Conservation (phyloP, 2,329 filamentous ascomycete species). For the Thielaviopsis ethacetica region DNA sequence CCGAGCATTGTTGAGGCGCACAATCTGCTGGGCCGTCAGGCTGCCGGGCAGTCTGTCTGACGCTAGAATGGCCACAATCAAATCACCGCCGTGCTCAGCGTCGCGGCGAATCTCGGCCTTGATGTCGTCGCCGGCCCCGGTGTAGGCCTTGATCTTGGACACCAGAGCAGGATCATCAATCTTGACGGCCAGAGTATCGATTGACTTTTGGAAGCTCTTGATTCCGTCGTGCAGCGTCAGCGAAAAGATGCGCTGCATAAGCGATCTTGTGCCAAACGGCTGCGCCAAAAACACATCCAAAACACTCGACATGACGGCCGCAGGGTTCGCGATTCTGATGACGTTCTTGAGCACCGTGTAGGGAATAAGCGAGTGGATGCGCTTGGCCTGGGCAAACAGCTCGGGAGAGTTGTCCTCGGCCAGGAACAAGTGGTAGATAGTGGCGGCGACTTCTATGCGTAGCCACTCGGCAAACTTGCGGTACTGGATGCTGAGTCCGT, state of each 20-base stretch:
- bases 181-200: constrained; percentile 60
- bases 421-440: constrained; percentile 90
- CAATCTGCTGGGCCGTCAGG: constrained; percentile 59
- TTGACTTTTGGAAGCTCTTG: constrained; percentile 66
- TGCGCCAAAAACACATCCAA: constrained; percentile 92
- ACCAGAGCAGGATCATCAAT: constrained; percentile 69
- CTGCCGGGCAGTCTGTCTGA: constrained; percentile 56
- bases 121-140: constrained; percentile 54
- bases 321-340: constrained; percentile 89
- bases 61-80: constrained; percentile 71
- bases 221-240: constrained; percentile 86
- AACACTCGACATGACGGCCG: constrained; percentile 90
- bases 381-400: constrained; percentile 81
- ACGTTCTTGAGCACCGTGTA: constrained; percentile 93
- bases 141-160: constrained; percentile 67
- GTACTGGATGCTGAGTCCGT: constrained; percentile 83
- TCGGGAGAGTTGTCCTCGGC: constrained; percentile 97
- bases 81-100: constrained; percentile 56
- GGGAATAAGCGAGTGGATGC: constrained; percentile 86
- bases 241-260: constrained; percentile 89
- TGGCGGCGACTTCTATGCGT: constrained; percentile 90
- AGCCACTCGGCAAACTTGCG: constrained; percentile 98
- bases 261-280: constrained; percentile 74
- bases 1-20: constrained; percentile 80
- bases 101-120: constrained; percentile 62